These are phyloP conservation scores for Populus alba DNA, from an alignment of 345 rosid species.

Conservation along the genomic window DNA sequence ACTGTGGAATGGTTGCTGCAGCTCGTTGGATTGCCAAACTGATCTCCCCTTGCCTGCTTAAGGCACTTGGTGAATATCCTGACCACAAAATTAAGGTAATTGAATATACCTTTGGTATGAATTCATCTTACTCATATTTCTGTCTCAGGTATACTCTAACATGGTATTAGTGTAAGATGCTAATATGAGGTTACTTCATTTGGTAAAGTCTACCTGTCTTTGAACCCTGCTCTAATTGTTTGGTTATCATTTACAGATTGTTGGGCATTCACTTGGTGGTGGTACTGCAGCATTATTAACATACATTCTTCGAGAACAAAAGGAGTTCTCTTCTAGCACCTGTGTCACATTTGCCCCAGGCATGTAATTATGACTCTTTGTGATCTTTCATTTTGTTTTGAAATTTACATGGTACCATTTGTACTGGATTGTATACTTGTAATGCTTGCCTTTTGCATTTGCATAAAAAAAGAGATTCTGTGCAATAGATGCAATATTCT, in stretches of 20 bases:
- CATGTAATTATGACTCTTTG: constrained; percentile 13
- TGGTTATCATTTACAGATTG: constrained; percentile 52
- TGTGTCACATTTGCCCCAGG: constrained; percentile 97
- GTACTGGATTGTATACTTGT: background rate
- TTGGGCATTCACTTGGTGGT: constrained; percentile 98
- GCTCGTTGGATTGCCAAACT: constrained; percentile 98
- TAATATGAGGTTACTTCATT: background rate
- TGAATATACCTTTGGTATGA: background rate
- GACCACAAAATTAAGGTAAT: constrained; percentile 77
- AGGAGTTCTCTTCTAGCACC: constrained; percentile 73
- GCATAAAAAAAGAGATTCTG: background rate
- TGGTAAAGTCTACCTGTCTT: background rate
- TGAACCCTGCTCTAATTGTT: constrained; percentile 8
- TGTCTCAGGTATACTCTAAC: too few species aligned
- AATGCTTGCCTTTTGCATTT: background rate
- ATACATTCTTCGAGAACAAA: constrained; percentile 82
- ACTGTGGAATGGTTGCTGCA: constrained; percentile 99
- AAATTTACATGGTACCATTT: background rate
- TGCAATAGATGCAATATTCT: background rate
- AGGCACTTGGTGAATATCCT: constrained; percentile 66
- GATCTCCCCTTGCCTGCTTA: constrained; percentile 70
- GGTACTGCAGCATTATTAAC: constrained; percentile 94
- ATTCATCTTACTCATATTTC: background rate
- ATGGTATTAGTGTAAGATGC: background rate
- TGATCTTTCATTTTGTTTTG: background rate